phyloP scores from a whole-genome alignment of 805 yeast species.

The Yarrowia keelungensis region DNA sequence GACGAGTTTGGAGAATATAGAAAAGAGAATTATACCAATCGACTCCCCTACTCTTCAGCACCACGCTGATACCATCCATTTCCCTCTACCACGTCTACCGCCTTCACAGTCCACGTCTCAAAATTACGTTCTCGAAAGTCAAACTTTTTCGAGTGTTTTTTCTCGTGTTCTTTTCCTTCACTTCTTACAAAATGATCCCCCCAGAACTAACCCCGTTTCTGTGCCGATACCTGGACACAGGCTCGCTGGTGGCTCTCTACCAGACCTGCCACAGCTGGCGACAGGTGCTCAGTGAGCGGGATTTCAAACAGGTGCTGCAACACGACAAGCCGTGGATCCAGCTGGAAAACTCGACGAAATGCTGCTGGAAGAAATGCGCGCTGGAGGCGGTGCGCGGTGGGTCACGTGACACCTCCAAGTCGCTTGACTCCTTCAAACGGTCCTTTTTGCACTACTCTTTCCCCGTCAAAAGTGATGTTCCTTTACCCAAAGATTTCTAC shows the following conservation, averaged over 20 bases:
- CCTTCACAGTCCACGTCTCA: no score
- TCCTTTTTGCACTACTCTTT: slow-evolving; percentile 4
- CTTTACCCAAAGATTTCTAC: slow-evolving; percentile 17
- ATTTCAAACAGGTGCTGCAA: slow-evolving; percentile 29
- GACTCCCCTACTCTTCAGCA: neutral
- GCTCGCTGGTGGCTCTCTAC: slow-evolving; percentile 8
- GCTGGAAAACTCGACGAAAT: slow-evolving; percentile 15
- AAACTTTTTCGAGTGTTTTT: neutral
- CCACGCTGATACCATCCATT: no score
- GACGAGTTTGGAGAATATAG: no score
- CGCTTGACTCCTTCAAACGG: neutral
- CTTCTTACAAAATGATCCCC: slow-evolving; percentile 3
- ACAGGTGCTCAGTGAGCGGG: slow-evolving; percentile 10
- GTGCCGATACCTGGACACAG: slow-evolving; percentile 21
- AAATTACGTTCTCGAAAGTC: neutral
- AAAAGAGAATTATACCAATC: no score
- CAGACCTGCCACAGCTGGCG: slow-evolving; percentile 20
- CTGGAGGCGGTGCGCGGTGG: neutral
- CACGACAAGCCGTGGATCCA: slow-evolving; percentile 26
- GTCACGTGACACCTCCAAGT: neutral
- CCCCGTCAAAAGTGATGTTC: neutral
- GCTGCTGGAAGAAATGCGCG: slow-evolving; percentile 25
- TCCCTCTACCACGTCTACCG: no score
- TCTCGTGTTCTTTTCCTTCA: neutral
- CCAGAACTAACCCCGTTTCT: slow-evolving; percentile 26